phyloP scores from a whole-genome alignment of 768 basidiomycete genomes.

The Calocybe indica region DNA sequence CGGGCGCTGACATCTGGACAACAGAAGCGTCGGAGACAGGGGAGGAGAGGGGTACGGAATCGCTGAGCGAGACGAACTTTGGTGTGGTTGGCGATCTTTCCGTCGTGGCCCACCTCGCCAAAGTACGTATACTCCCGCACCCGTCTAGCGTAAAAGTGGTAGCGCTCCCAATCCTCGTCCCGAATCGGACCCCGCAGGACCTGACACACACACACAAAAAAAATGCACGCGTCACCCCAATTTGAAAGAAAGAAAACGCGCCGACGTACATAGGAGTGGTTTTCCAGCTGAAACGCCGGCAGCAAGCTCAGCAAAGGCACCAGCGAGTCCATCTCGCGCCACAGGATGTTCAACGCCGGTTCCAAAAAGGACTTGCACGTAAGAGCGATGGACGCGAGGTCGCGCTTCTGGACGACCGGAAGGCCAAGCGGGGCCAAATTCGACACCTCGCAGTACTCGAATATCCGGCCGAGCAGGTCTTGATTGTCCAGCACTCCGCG shows the following conservation, averaged over 20 bases:
- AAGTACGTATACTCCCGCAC: not conserved
- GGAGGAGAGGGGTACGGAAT: not conserved
- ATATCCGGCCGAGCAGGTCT: too few species aligned
- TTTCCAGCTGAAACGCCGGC: constrained; percentile 16
- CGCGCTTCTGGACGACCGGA: too few species aligned
- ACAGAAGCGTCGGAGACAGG: not conserved
- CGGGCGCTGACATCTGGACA: not conserved
- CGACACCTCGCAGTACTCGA: too few species aligned
- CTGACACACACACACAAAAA: not conserved
- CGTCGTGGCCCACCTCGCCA: not conserved
- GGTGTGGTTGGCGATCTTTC: not conserved
- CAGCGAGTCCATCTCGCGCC: constrained; percentile 24
- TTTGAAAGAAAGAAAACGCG: not conserved
- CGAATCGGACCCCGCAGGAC: not conserved
- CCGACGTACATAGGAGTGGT: not conserved
- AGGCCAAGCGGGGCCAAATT: too few species aligned
- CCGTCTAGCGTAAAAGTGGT: constrained; percentile 2
- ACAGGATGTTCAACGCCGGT: constrained; percentile 25
- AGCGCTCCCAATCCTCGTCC: not conserved
- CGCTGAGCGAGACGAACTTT: constrained; percentile 1
- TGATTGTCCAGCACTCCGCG: too few species aligned
- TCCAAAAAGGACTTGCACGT: constrained; percentile 24
- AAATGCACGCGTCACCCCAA: too few species aligned
- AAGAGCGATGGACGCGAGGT: constrained; percentile 10
- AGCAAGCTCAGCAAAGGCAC: constrained; percentile 26